Percentiles rank a stretch among this genome's conserved stretches.
These are phyloP conservation scores for Exophiala alcalophila DNA, from an alignment of 2,329 filamentous ascomycete genomes.

Conservation along the genomic window DNA sequence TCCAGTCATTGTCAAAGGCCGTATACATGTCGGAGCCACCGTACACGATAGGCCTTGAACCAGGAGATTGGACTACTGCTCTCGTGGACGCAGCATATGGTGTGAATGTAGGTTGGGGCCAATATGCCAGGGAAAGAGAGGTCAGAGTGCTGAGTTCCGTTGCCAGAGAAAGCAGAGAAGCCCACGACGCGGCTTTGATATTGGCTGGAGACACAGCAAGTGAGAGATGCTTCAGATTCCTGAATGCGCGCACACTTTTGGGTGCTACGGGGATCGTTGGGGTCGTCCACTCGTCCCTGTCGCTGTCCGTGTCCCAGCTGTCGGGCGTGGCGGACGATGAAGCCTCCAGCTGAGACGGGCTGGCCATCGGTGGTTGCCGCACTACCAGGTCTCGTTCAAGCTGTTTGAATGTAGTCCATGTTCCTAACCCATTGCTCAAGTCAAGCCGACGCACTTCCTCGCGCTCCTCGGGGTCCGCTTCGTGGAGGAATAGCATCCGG, in stretches of 20 bases:
- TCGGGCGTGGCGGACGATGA: constrained; percentile 28
- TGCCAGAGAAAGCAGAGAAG: constrained; percentile 53
- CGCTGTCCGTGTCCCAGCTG: constrained; percentile 42
- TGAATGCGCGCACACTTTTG: constrained; percentile 38
- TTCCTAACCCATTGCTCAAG: constrained; percentile 50
- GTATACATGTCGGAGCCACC: constrained; percentile 55
- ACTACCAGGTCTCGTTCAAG: constrained; percentile 45
- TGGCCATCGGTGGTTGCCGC: constrained; percentile 15
- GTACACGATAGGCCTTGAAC: constrained; percentile 39
- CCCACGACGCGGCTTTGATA: constrained; percentile 48
- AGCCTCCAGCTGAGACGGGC: constrained; percentile 14
- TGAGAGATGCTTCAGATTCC: constrained; percentile 56
- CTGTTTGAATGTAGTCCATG: constrained; percentile 49
- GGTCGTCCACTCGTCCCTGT: constrained; percentile 4
- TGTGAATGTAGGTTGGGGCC: constrained; percentile 58
- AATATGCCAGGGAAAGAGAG: constrained; percentile 61
- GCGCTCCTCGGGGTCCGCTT: constrained; percentile 31
- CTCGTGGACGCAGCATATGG: constrained; percentile 45
- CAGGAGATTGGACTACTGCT: constrained; percentile 10
- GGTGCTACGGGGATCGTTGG: constrained; percentile 6
- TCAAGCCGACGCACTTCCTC: constrained; percentile 53
- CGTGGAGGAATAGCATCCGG: constrained; percentile 47
- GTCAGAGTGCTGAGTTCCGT: constrained; percentile 56
- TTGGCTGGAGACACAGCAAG: constrained; percentile 51
- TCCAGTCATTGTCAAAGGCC: constrained; percentile 53